Evolutionary conservation across 1,284 basidiomycete species (phyloP).

Genomic region (Tylopilus sp.): DNA sequence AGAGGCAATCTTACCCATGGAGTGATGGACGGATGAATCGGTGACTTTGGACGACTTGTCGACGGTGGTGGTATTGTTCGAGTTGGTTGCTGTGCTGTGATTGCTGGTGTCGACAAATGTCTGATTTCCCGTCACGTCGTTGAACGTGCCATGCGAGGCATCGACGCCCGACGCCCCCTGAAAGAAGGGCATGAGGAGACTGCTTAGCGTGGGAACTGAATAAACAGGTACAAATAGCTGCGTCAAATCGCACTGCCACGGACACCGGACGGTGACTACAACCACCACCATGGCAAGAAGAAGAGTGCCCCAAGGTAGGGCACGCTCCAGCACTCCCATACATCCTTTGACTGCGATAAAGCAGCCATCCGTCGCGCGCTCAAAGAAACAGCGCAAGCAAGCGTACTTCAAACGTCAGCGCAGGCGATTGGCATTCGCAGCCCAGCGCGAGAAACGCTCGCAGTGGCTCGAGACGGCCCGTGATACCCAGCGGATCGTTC

Average conservation of each 20-base stretch:
- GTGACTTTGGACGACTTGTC: constrained; percentile 18
- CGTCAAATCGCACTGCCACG: constrained; percentile 1
- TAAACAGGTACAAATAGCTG: constrained; percentile 19
- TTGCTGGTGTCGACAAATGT: constrained; percentile 21
- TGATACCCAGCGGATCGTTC: constrained; percentile 43
- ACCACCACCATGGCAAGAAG: constrained; percentile 23
- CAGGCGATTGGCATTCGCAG: constrained; percentile 22
- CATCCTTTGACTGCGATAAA: constrained; percentile 24
- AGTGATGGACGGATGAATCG: constrained; percentile 30
- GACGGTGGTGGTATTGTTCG: constrained; percentile 24
- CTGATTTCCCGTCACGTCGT: constrained; percentile 25
- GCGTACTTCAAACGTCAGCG: constrained; percentile 20
- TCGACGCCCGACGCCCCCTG: constrained; percentile 23
- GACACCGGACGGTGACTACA: neutral
- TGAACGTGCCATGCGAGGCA: constrained; percentile 19
- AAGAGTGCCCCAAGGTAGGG: constrained; percentile 30
- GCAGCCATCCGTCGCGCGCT: constrained; percentile 22
- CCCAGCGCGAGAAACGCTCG: constrained; percentile 26
- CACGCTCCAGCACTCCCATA: constrained; percentile 21
- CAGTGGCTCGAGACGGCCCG: constrained; percentile 37
- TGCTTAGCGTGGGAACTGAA: constrained; percentile 1
- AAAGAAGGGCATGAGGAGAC: constrained; percentile 22
- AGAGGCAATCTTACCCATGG: constrained; percentile 20
- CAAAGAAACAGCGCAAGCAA: constrained; percentile 28
- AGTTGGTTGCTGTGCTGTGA: constrained; percentile 13